Base-by-base conservation (phyloP, 257 asterid genomes). In the Avicennia marina region DNA sequence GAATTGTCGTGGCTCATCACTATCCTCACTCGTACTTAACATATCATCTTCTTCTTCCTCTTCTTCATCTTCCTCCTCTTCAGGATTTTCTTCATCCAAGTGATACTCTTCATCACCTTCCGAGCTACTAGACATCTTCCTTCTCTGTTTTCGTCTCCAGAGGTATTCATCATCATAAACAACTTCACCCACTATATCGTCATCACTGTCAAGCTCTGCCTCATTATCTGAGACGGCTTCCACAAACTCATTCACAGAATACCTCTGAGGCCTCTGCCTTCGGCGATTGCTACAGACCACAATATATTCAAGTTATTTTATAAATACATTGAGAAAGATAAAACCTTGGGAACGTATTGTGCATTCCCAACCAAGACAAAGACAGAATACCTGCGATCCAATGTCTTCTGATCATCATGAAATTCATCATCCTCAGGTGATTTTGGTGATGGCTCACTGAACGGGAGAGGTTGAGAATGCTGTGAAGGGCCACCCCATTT, bases 181-280 rank as follows among this genome's bases (percentile, higher is more conserved):
- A 22, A 77, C 98, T 74, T 93, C 98, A 50, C 98, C 98, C 44
- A 89, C 94, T 53, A 93, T 84, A 57, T 86, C 98, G 33, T 88
- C 95, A 63, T 93, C 97, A 53, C 97, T 86, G 26, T 91, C 94
- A 48, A 75, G 74, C 34, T 80, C 96, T 40, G 80, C 84, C n/a
- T 86, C 95, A 31, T 81, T 72, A 56, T 93, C 94, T 3, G 93
- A 83, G 63, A 73, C 71, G 33, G 71, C 95, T 63, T 85, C 98
- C 27, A 80, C 77, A 48, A 81, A 88, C 58, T 88, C 95, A 18
- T 67, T 69, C 55, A 68, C 78, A 2, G 96, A 82, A 67, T 87
- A 88, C 33, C 95, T 75, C 63, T 83, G 89, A 58, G 96, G 95
- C 76, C 83, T 91, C 75, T 79, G 96, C 78, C 94, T 82, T 56